Conservation (phyloP, 2,329 filamentous ascomycete species). For the Knoxdaviesia capensis region DNA sequence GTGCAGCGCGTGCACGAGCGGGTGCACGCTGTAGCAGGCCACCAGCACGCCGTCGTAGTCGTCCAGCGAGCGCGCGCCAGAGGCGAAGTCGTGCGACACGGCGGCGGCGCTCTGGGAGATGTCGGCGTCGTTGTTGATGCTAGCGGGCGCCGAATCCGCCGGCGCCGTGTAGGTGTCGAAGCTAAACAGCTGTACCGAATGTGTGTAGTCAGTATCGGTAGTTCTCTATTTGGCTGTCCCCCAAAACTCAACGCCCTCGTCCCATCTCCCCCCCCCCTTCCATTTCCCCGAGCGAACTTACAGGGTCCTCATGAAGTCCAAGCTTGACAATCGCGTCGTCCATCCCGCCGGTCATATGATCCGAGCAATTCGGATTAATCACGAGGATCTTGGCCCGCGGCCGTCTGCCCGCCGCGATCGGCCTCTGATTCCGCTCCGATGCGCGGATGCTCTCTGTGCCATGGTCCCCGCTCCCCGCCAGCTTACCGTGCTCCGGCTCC, state of each 20-base stretch:
- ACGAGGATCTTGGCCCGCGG: slow-evolving; percentile 33
- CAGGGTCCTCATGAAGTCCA: slow-evolving; percentile 6
- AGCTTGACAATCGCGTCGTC: slow-evolving; percentile 24
- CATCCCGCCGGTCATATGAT: slow-evolving; percentile 50
- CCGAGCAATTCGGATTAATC: slow-evolving; percentile 63
- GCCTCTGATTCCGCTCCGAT: too few relatives aligned
- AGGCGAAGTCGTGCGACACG: slow-evolving; percentile 29
- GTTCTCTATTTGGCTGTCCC: too few relatives aligned
- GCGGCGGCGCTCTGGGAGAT: slow-evolving; percentile 40
- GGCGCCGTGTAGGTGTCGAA: too few relatives aligned
- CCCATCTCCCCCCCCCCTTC: too few relatives aligned
- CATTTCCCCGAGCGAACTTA: too few relatives aligned
- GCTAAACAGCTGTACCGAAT: too few relatives aligned
- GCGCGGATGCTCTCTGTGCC: too few relatives aligned
- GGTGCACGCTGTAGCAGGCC: slow-evolving; percentile 76
- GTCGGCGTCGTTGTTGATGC: slow-evolving; percentile 60
- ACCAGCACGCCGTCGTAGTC: slow-evolving; percentile 60
- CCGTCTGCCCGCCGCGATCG: too few relatives aligned
- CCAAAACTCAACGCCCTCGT: too few relatives aligned
- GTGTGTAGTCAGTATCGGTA: too few relatives aligned
- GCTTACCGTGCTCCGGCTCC: too few relatives aligned
- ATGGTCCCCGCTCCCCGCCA: too few relatives aligned
- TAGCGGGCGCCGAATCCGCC: slow-evolving; percentile 25
- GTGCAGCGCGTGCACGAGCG: slow-evolving; percentile 44
- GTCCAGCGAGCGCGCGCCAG: slow-evolving; percentile 13